phyloP scores from a whole-genome alignment of 2,329 filamentous ascomycete species.

The Diaporthe batatas region DNA sequence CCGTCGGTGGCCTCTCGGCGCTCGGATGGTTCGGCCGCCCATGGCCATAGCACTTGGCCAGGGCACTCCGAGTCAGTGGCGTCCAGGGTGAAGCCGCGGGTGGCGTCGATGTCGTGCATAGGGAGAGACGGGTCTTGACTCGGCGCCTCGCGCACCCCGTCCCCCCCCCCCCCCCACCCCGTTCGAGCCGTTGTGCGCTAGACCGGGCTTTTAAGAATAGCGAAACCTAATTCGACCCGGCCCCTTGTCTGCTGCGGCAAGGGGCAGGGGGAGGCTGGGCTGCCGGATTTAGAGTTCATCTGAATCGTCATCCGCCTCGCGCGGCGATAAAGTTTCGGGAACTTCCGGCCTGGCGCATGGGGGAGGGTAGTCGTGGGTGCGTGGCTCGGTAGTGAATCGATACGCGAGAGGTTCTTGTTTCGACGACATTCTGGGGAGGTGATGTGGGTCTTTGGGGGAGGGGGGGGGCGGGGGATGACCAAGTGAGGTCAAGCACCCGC shows the following conservation, averaged over 20 bases:
- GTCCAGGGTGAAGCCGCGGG: slow-evolving; percentile 57
- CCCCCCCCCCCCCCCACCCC: too few relatives aligned
- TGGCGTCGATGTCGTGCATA: slow-evolving; percentile 51
- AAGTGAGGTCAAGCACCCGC: too few relatives aligned
- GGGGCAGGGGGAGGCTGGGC: neutral
- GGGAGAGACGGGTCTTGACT: neutral
- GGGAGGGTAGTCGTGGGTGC: neutral
- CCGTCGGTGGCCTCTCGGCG: slow-evolving; percentile 50
- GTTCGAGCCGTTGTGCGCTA: neutral
- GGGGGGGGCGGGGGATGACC: too few relatives aligned
- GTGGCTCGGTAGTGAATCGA: neutral
- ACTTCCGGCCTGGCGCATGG: neutral
- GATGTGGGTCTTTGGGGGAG: neutral
- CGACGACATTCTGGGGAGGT: neutral
- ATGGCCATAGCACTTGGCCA: too few relatives aligned
- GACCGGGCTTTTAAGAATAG: neutral
- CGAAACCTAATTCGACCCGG: neutral
- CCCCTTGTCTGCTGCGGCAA: neutral
- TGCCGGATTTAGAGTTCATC: slow-evolving; percentile 12
- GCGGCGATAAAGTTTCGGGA: neutral
- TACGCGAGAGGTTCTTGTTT: neutral
- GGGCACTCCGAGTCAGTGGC: slow-evolving; percentile 53
- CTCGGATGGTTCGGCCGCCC: slow-evolving; percentile 50
- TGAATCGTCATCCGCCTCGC: neutral
- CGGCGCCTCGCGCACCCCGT: neutral